A percentile compares a stretch with the other conserved stretches of the same genome.
phyloP scores from a whole-genome alignment of 1,284 basidiomycete species.

The Kalmanozyma brasiliensis region DNA sequence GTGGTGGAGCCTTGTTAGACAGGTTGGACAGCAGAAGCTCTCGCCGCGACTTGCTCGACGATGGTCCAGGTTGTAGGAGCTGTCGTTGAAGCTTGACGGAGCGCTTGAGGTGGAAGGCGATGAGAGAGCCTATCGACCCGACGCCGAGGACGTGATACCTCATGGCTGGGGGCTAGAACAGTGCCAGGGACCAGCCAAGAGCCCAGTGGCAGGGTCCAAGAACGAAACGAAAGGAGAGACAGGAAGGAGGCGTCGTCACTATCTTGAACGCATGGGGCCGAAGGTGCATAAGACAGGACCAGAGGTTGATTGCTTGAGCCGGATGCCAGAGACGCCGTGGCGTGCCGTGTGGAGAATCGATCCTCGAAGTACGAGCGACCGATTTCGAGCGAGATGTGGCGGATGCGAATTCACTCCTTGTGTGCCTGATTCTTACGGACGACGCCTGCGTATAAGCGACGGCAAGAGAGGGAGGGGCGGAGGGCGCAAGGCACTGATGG shows the following conservation, averaged over 20 bases:
- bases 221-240: too few relatives aligned
- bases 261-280: constrained; percentile 5
- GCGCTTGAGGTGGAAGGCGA: constrained; percentile 62
- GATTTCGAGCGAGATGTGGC: background rate
- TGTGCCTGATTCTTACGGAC: too few relatives aligned
- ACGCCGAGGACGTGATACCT: constrained; percentile 66
- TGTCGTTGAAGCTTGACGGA: constrained; percentile 43
- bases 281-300: background rate
- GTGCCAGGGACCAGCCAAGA: constrained; percentile 1
- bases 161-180: constrained; percentile 36
- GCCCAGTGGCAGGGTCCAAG: background rate
- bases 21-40: constrained; percentile 42
- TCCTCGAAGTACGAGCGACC: background rate
- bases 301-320: background rate
- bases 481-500: too few relatives aligned
- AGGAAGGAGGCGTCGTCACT: background rate
- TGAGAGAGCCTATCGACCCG: constrained; percentile 62
- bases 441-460: too few relatives aligned
- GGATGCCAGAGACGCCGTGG: background rate
- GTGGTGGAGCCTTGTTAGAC: constrained; percentile 35
- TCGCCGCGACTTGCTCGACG: constrained; percentile 24
- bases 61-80: constrained; percentile 31
- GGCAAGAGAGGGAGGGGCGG: too few relatives aligned
- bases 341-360: constrained; percentile 13
- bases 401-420: too few relatives aligned